Evolutionary conservation across 2,329 filamentous ascomycete species (phyloP).

Genomic region (Aureobasidium sp.): DNA sequence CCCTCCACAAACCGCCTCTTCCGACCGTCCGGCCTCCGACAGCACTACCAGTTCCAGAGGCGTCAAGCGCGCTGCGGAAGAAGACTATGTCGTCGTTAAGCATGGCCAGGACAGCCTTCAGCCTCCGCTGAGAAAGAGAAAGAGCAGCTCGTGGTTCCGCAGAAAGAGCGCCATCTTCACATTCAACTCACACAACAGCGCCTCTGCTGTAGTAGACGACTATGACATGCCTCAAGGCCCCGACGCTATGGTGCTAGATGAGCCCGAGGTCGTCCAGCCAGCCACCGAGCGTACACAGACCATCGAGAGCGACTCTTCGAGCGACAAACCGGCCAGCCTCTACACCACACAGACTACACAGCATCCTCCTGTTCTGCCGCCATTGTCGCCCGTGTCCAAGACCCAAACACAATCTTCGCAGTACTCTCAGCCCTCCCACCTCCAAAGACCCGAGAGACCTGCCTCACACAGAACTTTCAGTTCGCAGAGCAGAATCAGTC

Average conservation of each 20-base stretch:
- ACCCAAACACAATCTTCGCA: slow-evolving; percentile 3
- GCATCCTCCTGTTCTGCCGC: not conserved
- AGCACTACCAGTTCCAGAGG: slow-evolving; percentile 15
- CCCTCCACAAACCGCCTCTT: slow-evolving; percentile 10
- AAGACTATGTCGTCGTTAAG: slow-evolving; percentile 15
- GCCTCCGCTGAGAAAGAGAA: slow-evolving; percentile 22
- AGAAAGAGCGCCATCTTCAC: slow-evolving; percentile 29
- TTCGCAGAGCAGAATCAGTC: slow-evolving; percentile 1
- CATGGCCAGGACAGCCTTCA: slow-evolving; percentile 13
- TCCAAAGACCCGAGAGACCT: not conserved
- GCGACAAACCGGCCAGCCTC: not conserved
- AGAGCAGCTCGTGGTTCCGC: slow-evolving; percentile 30
- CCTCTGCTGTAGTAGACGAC: not conserved
- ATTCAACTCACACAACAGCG: slow-evolving; percentile 11
- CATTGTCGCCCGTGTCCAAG: slow-evolving; percentile 3
- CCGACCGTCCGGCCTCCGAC: slow-evolving; percentile 6
- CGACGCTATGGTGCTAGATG: not conserved
- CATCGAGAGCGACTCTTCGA: not conserved
- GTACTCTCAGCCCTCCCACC: not conserved
- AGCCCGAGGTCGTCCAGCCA: not conserved
- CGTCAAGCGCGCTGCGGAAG: slow-evolving; percentile 13
- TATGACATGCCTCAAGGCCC: not conserved
- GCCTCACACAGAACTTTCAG: slow-evolving; percentile 1
- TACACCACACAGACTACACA: slow-evolving; percentile 2
- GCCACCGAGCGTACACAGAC: not conserved